phyloP scores from a whole-genome alignment of 306 rosid species.

The Cicer cuneatum region DNA sequence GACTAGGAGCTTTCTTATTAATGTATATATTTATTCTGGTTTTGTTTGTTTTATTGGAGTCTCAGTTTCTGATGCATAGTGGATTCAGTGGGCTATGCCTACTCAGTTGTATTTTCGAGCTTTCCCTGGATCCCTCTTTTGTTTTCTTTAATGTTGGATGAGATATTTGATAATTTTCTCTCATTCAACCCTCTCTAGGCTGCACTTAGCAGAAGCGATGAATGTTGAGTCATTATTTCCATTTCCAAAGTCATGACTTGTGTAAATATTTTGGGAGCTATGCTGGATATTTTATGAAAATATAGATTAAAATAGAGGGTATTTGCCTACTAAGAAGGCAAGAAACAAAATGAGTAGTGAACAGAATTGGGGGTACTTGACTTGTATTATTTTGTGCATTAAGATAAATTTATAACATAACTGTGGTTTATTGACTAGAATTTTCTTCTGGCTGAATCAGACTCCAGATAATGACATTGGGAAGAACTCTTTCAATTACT shows the following conservation, averaged over 20 bases:
- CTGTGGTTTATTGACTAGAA: slow-evolving; percentile 43
- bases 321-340: slow-evolving; percentile 1
- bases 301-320: neutral
- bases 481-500: slow-evolving; percentile 87
- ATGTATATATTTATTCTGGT: neutral
- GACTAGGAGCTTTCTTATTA: neutral
- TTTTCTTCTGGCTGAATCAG: slow-evolving; percentile 51
- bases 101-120: neutral
- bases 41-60: slow-evolving; percentile 25
- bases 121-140: neutral
- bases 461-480: slow-evolving; percentile 95
- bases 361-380: neutral
- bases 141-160: neutral
- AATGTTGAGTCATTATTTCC: neutral
- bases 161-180: slow-evolving; percentile 22
- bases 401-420: slow-evolving; percentile 9
- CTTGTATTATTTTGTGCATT: slow-evolving; percentile 5
- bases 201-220: slow-evolving; percentile 1
- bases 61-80: neutral
- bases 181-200: neutral
- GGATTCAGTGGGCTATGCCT: neutral
- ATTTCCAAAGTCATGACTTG: too few species aligned
- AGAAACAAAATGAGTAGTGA: neutral
- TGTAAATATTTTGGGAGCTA: neutral
- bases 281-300: neutral